These are phyloP conservation scores for Ustilago cynodontis DNA, from an alignment of 1,284 basidiomycete species.

Conservation along the genomic window DNA sequence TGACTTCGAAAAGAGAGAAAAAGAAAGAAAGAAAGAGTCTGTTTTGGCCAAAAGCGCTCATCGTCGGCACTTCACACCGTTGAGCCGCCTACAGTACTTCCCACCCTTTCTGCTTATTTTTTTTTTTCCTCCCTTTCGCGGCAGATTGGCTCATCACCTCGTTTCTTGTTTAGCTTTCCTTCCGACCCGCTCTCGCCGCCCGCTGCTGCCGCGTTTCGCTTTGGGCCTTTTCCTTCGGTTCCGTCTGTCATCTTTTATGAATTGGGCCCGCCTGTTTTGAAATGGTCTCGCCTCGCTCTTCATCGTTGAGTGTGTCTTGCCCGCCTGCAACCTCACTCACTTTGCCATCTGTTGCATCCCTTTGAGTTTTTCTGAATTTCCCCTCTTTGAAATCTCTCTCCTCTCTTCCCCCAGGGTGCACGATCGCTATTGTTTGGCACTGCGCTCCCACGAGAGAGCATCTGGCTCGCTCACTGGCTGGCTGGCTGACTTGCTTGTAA, in stretches of 20 bases:
- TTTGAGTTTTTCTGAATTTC: not conserved
- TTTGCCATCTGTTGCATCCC: not conserved
- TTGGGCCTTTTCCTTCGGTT: not conserved
- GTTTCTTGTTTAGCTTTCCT: not conserved
- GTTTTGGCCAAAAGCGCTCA: conserved; percentile 2
- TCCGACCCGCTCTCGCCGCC: conserved; percentile 1
- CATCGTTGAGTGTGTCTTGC: not conserved
- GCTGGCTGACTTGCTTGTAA: not conserved
- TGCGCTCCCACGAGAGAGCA: no score
- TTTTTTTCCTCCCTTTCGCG: no score
- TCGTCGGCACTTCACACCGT: not conserved
- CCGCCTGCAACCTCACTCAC: not conserved
- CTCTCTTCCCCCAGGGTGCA: not conserved
- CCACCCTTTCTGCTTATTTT: no score
- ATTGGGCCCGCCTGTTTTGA: no score
- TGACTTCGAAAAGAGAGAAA: no score
- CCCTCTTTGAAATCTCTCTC: not conserved
- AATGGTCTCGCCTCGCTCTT: no score
- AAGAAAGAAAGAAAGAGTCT: not conserved
- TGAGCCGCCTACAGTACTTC: not conserved
- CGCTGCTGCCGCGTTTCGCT: not conserved
- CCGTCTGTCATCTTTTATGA: not conserved
- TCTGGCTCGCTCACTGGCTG: not conserved
- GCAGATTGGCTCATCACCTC: not conserved
- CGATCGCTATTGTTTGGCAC: no score